Base-by-base conservation (phyloP, 2,329 filamentous ascomycete genomes). In the Diaporthe citrichinensis region DNA sequence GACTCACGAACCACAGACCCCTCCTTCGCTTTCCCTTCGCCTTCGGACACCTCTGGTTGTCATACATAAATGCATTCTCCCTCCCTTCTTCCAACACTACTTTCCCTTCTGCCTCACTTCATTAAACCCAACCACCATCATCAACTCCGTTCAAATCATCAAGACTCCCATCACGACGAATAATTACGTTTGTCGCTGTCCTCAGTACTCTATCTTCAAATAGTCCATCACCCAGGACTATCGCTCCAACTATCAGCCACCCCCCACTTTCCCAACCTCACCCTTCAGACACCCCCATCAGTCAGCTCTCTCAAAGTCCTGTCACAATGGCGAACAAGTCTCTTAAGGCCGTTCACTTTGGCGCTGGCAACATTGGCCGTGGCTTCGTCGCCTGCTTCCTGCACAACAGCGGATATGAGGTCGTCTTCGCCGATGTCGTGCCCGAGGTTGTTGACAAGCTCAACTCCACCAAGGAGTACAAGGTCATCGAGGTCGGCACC, bases 341-440 rank as follows among this genome's bases (percentile, higher is more conserved):
- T 25, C 68, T 73, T n/a, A 95, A 93, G 84, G 94, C 94, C 79
- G 91, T 96, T 83, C 94, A 96, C 87, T 96, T 97, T 80, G 94
- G 94, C 79, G 94, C 94, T 81, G 94, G 94, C 83, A 96, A 96
- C 85, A 96, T 97, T 82, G 94, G 93, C 85, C 93, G 94, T 84
- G 94, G 95, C 84, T 97, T 97, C 80, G 94, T 97, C 73, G 95
- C 94, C 81, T 95, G 95, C 86, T 97, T 98, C 87, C 91, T 98
- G 55, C 95, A 98, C 89, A 94, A 97, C 85, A 97, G 96, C 17
- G 96, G 95, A 83, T 99, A 96, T 84, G 95, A 98, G 83, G 96
- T 99, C 81, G 90, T 98, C 87, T 98, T 99, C 82, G 93, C 97
- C 80, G 97, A 99, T 88, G 96, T 99, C 79, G 93, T 95, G 86